Conservation (phyloP, 148 eudicot genomes). For the Cornus florida region DNA sequence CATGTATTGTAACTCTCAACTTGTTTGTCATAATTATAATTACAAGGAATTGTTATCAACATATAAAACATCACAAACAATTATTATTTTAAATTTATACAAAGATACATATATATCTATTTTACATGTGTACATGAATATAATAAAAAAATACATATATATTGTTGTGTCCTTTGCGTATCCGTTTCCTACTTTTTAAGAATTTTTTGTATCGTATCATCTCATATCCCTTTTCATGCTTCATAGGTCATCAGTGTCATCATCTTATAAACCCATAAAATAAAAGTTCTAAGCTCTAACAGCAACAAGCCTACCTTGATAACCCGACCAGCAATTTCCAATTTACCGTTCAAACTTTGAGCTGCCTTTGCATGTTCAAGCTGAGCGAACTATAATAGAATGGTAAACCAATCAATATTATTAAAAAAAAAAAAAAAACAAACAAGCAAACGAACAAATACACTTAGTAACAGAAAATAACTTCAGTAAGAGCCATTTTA, state of each 20-base stretch:
- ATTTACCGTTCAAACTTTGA: slow-evolving; percentile 76
- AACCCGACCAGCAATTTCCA: slow-evolving; percentile 93
- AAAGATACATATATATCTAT: no score
- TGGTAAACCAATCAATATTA: slow-evolving; percentile 6
- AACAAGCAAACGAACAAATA: background rate
- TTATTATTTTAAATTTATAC: no score
- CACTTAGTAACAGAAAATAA: background rate
- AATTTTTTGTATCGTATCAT: background rate
- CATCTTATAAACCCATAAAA: background rate
- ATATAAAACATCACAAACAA: no score
- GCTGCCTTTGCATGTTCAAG: slow-evolving; percentile 94
- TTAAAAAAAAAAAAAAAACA: background rate
- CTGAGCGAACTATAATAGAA: slow-evolving; percentile 62
- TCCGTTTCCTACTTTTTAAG: background rate
- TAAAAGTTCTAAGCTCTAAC: background rate
- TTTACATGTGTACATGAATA: no score
- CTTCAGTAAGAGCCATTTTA: background rate
- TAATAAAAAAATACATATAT: no score
- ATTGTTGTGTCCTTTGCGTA: background rate
- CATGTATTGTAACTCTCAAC: no score
- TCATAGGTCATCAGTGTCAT: background rate
- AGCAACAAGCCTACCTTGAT: slow-evolving; percentile 58
- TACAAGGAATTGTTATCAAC: no score
- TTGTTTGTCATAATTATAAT: no score
- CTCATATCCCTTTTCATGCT: background rate